Evolutionary conservation across 306 rosid species (phyloP), one percentile per base, ranked within the genome.

Genomic region (Bauhinia variegata): DNA sequence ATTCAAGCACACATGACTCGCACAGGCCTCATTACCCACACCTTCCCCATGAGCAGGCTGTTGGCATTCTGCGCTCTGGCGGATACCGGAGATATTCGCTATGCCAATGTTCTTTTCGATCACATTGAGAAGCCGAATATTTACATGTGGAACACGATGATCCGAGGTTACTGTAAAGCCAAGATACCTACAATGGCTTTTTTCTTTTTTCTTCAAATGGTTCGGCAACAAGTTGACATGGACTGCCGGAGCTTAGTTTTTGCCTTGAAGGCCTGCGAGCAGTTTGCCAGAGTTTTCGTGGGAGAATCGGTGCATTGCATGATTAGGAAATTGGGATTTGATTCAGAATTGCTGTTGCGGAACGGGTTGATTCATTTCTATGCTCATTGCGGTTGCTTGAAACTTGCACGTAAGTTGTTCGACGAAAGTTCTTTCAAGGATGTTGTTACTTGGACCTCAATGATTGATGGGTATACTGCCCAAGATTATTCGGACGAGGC

Each of bases 381-480:
- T 5, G 71, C 80, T 0, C 78, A 72, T 4, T 65, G 65, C 10
- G 87, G 87, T 30, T 75, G 49, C 50, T 51, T 88, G 73, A 19
- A 54, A 2, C 10, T 41, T 67, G 95, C 97, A 12, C 90, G 87
- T 31, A 7, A 71, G 37, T 46, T 85, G 87, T 83, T 90, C n/a
- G 96, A 85, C 30, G 85, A 78, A 83, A 81, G 80, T 77, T 33
- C 58, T 71, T 28, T 57, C 14, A 86, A 52, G 78, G 97, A 88
- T 77, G 97, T 87, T 42, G 76, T 88, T 74, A 79, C 97, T 70
- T 91, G 97, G 97, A 91, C 97, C 52, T 76, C 87, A 1, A 80
- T 91, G 85, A 91, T 88, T 72, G 88, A 86, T 68, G 95, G 96
- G 53, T 84, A 82, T 51, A 78, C 87, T 11, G 46, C 48, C 5